Percentiles rank a stretch among this genome's conserved stretches.
Conservation (phyloP, 2,329 filamentous ascomycete species). For the Coleophoma eucalyptorum region DNA sequence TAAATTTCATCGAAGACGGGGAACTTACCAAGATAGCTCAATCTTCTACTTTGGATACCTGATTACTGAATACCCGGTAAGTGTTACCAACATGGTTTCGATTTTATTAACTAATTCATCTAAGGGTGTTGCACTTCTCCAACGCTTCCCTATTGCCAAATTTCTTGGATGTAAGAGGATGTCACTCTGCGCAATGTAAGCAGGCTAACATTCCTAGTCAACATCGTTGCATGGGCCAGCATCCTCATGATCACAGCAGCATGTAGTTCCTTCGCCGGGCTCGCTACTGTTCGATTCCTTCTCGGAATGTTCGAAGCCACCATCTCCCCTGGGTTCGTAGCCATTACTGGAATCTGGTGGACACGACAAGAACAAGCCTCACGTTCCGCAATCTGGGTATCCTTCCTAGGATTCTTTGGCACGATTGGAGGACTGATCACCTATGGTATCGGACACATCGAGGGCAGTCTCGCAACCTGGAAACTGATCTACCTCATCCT, state of each 20-base stretch:
- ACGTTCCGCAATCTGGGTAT: slow-evolving; percentile 36
- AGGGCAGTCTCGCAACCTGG: slow-evolving; percentile 31
- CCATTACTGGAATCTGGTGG: slow-evolving; percentile 32
- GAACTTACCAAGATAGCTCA: slow-evolving; percentile 19
- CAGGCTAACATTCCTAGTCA: slow-evolving; percentile 11
- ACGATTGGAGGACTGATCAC: slow-evolving; percentile 29
- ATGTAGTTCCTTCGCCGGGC: slow-evolving; percentile 14
- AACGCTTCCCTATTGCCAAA: slow-evolving; percentile 44
- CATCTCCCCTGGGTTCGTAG: slow-evolving; percentile 27
- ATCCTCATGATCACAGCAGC: slow-evolving; percentile 8
- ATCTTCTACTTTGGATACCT: slow-evolving; percentile 32
- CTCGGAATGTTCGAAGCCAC: slow-evolving; percentile 19
- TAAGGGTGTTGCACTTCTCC: slow-evolving; percentile 24
- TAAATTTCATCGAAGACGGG: neutral
- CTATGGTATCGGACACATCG: slow-evolving; percentile 33
- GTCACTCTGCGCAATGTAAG: slow-evolving; percentile 7
- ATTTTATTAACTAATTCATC: neutral
- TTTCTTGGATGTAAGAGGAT: slow-evolving; percentile 38
- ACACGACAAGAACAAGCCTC: slow-evolving; percentile 30
- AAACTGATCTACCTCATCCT: slow-evolving; percentile 20
- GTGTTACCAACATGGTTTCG: neutral
- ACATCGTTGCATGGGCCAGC: slow-evolving; percentile 36
- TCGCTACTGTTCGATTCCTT: slow-evolving; percentile 20
- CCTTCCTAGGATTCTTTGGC: slow-evolving; percentile 42
- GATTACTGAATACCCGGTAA: slow-evolving; percentile 26